These are phyloP conservation scores for Diaporthe sp. DNA, from an alignment of 2,329 filamentous ascomycete genomes.

Conservation along the genomic window DNA sequence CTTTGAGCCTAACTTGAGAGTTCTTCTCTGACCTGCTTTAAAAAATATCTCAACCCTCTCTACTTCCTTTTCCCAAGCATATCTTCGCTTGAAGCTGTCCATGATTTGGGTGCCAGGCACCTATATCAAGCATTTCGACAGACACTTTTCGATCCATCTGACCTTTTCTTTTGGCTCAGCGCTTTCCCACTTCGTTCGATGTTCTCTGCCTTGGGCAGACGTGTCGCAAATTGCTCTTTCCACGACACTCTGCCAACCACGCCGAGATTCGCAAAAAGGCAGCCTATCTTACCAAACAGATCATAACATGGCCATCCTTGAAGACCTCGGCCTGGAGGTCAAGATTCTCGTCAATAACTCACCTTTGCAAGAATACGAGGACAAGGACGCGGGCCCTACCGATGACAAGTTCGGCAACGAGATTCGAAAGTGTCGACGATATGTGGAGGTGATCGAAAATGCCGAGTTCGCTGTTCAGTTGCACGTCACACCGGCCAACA, in stretches of 20 bases:
- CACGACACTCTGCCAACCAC: neutral
- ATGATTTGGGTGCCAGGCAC: neutral
- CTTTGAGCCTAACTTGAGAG: too few species aligned
- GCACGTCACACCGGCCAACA: neutral
- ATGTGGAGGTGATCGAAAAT: slow-evolving; percentile 47
- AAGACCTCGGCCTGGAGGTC: slow-evolving; percentile 16
- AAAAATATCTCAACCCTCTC: too few species aligned
- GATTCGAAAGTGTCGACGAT: slow-evolving; percentile 33
- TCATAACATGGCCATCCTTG: slow-evolving; percentile 3
- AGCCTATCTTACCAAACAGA: neutral
- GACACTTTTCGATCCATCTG: neutral
- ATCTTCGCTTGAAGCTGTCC: neutral
- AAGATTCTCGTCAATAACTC: neutral
- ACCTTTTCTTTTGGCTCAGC: neutral
- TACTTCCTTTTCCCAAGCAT: too few species aligned
- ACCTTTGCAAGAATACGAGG: neutral
- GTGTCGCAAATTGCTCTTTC: neutral
- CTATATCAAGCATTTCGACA: neutral
- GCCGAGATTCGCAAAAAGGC: too few species aligned
- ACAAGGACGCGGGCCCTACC: slow-evolving; percentile 24
- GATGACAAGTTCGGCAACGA: neutral
- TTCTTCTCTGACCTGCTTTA: neutral
- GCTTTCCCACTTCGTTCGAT: neutral
- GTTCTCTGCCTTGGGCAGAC: neutral
- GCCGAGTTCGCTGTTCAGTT: slow-evolving; percentile 43